Percentiles rank a stretch among this genome's conserved stretches.
phyloP scores from a whole-genome alignment of 371 early-diverging fungal species.

The Nematocida homosporus region DNA sequence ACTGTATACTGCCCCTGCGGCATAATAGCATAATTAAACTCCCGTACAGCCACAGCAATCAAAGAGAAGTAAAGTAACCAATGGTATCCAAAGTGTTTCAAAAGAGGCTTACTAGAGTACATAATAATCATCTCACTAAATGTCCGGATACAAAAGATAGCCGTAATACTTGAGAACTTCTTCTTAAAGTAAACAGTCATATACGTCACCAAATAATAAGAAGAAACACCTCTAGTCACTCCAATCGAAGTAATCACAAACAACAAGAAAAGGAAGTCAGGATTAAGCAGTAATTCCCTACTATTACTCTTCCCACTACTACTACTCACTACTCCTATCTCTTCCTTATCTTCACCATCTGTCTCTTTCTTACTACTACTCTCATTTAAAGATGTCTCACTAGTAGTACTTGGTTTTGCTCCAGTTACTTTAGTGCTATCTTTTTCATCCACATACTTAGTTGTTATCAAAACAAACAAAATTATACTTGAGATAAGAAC shows the following conservation, averaged over 20 bases:
- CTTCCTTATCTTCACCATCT: not conserved
- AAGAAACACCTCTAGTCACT: slow-evolving; percentile 43
- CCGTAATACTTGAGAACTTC: slow-evolving; percentile 37
- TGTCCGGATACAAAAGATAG: slow-evolving; percentile 46
- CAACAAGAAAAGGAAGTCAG: slow-evolving; percentile 16
- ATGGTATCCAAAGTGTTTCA: slow-evolving; percentile 53
- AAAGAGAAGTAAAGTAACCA: slow-evolving; percentile 43
- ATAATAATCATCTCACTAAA: slow-evolving; percentile 48
- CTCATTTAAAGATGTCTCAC: not conserved
- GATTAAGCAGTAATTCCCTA: slow-evolving; percentile 7
- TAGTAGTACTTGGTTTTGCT: not conserved
- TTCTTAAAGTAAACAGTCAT: slow-evolving; percentile 12
- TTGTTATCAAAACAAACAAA: slow-evolving; percentile 15
- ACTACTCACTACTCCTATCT: not conserved
- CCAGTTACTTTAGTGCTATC: not conserved
- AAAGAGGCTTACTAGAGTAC: slow-evolving; percentile 51
- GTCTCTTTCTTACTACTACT: not conserved
- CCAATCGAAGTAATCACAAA: slow-evolving; percentile 43
- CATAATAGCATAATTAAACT: slow-evolving; percentile 47
- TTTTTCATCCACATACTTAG: not conserved
- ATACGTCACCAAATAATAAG: slow-evolving; percentile 41
- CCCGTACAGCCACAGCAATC: slow-evolving; percentile 42
- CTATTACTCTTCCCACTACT: not conserved
- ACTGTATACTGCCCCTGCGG: not conserved
- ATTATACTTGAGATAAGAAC: not conserved